Conservation (phyloP, 805 yeast genomes). For the Schizosaccharomyces octosporus region DNA sequence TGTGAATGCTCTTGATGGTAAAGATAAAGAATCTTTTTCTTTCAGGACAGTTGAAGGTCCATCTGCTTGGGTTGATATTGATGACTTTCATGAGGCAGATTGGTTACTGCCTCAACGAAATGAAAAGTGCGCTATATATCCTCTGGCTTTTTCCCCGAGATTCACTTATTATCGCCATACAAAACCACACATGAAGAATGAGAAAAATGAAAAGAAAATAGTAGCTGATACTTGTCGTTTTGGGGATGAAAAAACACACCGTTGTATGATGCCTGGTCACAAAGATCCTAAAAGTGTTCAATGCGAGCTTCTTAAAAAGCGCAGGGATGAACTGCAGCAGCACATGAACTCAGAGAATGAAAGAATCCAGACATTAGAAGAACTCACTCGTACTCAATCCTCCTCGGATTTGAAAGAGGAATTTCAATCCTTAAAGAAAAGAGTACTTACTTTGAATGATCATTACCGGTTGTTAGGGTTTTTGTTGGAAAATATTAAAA, state of each 20-base stretch:
- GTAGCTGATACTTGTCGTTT: slow-evolving; percentile 19
- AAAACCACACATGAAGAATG: slow-evolving; percentile 15
- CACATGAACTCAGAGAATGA: background rate
- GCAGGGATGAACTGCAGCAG: slow-evolving; percentile 11
- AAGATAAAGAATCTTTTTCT: slow-evolving; percentile 3
- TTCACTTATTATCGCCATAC: slow-evolving; percentile 49
- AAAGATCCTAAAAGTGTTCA: slow-evolving; percentile 13
- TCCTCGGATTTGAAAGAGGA: background rate
- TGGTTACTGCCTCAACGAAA: slow-evolving; percentile 17
- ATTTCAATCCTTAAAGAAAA: background rate
- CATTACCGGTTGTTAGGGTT: background rate
- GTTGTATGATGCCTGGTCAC: slow-evolving; percentile 23
- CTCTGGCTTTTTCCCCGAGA: slow-evolving; percentile 42
- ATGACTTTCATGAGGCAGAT: slow-evolving; percentile 50
- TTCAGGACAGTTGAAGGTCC: slow-evolving; percentile 14
- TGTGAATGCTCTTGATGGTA: background rate
- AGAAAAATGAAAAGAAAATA: slow-evolving; percentile 10
- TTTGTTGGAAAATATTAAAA: background rate
- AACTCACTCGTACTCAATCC: background rate
- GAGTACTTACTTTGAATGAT: background rate
- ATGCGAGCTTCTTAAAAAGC: slow-evolving; percentile 9
- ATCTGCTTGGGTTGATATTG: slow-evolving; percentile 41
- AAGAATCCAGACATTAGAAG: background rate
- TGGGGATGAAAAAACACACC: slow-evolving; percentile 32
- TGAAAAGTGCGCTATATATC: slow-evolving; percentile 19